These are phyloP conservation scores for Jamesozyma gamospora DNA, from an alignment of 805 yeast genomes.

Conservation along the genomic window DNA sequence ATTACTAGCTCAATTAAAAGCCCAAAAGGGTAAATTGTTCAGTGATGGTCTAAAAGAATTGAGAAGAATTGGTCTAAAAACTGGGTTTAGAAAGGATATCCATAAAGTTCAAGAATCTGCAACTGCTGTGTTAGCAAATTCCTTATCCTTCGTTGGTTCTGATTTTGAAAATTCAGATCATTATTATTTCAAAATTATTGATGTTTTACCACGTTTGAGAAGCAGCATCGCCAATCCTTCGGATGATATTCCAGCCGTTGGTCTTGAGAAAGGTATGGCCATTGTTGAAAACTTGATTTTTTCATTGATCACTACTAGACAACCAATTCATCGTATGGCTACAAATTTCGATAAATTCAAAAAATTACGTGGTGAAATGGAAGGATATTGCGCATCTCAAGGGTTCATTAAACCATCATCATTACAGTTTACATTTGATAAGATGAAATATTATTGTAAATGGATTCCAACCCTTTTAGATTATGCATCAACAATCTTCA, in stretches of 20 bases:
- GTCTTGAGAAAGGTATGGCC: constrained; percentile 67
- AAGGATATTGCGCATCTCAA: constrained; percentile 12
- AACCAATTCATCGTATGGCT: constrained; percentile 33
- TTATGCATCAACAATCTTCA: constrained; percentile 21
- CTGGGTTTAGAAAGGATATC: constrained; percentile 56
- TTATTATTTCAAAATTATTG: constrained; percentile 61
- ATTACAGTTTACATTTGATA: constrained; percentile 6
- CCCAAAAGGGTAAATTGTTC: constrained; percentile 70
- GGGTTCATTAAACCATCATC: constrained; percentile 14
- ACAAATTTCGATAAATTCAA: constrained; percentile 12
- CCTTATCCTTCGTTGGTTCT: constrained; percentile 36
- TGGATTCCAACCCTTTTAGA: constrained; percentile 31
- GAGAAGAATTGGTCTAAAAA: constrained; percentile 64
- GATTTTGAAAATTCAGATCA: constrained; percentile 38
- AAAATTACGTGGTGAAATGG: constrained; percentile 14
- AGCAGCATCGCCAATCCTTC: constrained; percentile 49
- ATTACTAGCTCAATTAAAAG: constrained; percentile 55
- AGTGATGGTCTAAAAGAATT: constrained; percentile 71
- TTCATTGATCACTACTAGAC: constrained; percentile 44
- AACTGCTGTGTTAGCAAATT: constrained; percentile 48
- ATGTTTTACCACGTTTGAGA: constrained; percentile 70
- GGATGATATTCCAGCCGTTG: constrained; percentile 63
- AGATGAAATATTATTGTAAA: constrained; percentile 11
- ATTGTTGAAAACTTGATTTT: constrained; percentile 62
- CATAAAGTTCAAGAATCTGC: constrained; percentile 52